A percentile compares a stretch with the other conserved stretches of the same genome.
Evolutionary conservation across 1,284 basidiomycete genomes (phyloP).

Genomic region (Apiotrichum sp.): DNA sequence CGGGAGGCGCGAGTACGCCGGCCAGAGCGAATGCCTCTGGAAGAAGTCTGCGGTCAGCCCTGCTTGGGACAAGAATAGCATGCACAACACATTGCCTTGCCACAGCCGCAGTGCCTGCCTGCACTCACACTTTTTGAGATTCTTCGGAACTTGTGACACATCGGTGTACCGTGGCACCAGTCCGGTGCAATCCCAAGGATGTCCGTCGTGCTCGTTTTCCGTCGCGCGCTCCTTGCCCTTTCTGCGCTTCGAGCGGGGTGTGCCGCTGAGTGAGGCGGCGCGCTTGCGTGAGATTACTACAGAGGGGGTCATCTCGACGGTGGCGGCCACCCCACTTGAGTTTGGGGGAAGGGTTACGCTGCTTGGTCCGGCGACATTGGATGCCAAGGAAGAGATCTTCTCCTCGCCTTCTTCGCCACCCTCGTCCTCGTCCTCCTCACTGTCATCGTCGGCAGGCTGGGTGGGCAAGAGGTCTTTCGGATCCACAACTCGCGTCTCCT

Average conservation of each 20-base stretch:
- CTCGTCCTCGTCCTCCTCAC: too few relatives aligned
- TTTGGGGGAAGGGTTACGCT: too few relatives aligned
- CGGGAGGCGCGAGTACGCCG: constrained; percentile 60
- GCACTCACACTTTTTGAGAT: constrained; percentile 72
- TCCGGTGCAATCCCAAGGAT: constrained; percentile 57
- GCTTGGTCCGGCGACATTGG: too few relatives aligned
- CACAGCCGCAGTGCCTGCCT: not conserved
- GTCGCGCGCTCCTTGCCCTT: constrained; percentile 9
- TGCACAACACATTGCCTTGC: not conserved
- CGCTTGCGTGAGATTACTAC: too few relatives aligned
- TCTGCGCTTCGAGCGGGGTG: not conserved
- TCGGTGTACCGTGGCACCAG: constrained; percentile 65
- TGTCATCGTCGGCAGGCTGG: too few relatives aligned
- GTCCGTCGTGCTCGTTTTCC: constrained; percentile 19
- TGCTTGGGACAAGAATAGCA: not conserved
- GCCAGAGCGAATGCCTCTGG: constrained; percentile 75
- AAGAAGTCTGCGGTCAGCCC: constrained; percentile 60
- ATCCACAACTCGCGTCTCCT: too few relatives aligned
- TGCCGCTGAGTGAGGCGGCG: too few relatives aligned
- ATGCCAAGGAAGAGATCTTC: too few relatives aligned
- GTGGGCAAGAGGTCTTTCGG: too few relatives aligned
- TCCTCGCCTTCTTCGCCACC: too few relatives aligned
- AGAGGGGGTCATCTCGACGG: too few relatives aligned
- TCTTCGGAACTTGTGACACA: constrained; percentile 61
- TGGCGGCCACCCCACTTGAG: too few relatives aligned